phyloP scores from a whole-genome alignment of 2,329 filamentous ascomycete genomes.

The Ophiostoma tasmaniense region DNA sequence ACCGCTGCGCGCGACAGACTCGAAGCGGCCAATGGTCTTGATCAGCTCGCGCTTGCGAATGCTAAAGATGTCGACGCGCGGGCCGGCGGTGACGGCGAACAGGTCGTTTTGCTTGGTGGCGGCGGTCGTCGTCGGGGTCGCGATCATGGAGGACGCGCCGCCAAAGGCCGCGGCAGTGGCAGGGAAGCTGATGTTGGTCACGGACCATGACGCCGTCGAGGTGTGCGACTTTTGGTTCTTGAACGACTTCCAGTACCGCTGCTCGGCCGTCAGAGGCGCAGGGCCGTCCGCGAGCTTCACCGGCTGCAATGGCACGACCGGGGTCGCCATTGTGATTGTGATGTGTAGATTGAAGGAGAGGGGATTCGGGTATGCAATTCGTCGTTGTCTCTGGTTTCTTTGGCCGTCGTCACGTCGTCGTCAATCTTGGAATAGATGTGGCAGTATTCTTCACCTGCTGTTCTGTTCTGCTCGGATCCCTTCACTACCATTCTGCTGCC shows the following conservation, averaged over 20 bases:
- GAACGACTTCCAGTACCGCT: constrained; percentile 94
- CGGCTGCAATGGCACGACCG: constrained; percentile 70
- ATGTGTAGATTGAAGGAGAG: background rate
- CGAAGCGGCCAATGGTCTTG: constrained; percentile 90
- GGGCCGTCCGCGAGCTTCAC: constrained; percentile 78
- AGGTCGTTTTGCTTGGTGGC: constrained; percentile 52
- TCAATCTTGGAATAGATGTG: background rate
- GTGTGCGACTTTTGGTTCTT: constrained; percentile 84
- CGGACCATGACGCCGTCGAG: constrained; percentile 78
- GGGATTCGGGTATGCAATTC: background rate
- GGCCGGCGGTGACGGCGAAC: constrained; percentile 92
- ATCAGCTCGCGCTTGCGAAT: constrained; percentile 83
- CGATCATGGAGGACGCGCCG: constrained; percentile 25
- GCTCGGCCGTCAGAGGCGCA: constrained; percentile 77
- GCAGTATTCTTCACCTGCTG: too few species aligned
- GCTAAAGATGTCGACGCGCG: constrained; percentile 87
- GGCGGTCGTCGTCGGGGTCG: constrained; percentile 34
- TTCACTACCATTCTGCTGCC: constrained; percentile 5
- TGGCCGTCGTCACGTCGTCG: background rate
- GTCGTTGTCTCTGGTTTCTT: background rate
- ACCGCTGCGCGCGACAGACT: constrained; percentile 81
- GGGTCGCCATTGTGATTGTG: constrained; percentile 69
- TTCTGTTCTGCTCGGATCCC: background rate
- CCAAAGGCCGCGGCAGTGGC: constrained; percentile 33
- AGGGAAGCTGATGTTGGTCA: constrained; percentile 81